phyloP scores from a whole-genome alignment of 768 basidiomycete genomes.

The Boletus reticuloceps region DNA sequence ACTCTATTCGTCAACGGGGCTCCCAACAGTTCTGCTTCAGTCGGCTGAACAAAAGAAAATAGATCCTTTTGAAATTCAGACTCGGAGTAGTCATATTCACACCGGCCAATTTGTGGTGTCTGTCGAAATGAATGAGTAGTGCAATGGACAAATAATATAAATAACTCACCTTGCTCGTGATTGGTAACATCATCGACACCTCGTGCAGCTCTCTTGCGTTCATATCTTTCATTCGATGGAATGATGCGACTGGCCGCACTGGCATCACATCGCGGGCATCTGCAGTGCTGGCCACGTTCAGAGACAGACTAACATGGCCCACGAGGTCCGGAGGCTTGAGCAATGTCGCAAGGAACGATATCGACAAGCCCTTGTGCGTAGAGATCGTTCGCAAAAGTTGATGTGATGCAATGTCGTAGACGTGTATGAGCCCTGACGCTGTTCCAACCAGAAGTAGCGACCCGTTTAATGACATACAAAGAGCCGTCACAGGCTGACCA shows the following conservation, averaged over 20 bases:
- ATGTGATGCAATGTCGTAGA: constrained; percentile 89
- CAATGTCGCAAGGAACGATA: constrained; percentile 75
- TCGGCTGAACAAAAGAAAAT: constrained; percentile 57
- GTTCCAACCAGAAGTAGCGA: constrained; percentile 85
- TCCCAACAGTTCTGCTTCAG: constrained; percentile 25
- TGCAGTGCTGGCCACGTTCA: constrained; percentile 35
- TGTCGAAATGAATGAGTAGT: constrained; percentile 2
- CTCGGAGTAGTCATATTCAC: constrained; percentile 39
- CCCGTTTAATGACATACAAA: constrained; percentile 76
- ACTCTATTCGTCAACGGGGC: constrained; percentile 54
- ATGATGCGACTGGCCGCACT: constrained; percentile 61
- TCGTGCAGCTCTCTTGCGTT: constrained; percentile 71
- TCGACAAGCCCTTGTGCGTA: constrained; percentile 61
- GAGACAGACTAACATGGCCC: constrained; percentile 66
- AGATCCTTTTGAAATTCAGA: constrained; percentile 67
- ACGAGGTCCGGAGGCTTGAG: constrained; percentile 86
- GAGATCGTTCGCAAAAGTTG: constrained; percentile 83
- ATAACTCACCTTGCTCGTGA: constrained; percentile 39
- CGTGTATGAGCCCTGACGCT: constrained; percentile 61
- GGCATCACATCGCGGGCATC: constrained; percentile 58
- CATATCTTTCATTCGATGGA: constrained; percentile 70
- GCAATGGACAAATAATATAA: neutral
- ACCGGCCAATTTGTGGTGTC: constrained; percentile 16
- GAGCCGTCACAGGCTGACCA: constrained; percentile 65
- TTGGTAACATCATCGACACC: constrained; percentile 58